Percentiles rank a stretch among this genome's conserved stretches.
Conservation (phyloP, 345 rosid species). For the Raphanus sativus region DNA sequence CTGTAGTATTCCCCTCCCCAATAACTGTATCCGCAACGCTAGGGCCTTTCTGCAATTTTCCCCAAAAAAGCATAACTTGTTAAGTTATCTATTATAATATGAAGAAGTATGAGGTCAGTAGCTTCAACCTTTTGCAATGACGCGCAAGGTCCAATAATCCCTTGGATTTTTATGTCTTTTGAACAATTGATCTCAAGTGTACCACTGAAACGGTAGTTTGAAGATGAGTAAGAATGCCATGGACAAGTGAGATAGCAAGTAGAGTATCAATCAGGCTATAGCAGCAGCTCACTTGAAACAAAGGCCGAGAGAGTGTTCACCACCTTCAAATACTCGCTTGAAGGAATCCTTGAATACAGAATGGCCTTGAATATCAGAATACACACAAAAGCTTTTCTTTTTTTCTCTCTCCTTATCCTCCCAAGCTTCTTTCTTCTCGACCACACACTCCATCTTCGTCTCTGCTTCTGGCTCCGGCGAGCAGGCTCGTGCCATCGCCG, state of each 20-base stretch:
- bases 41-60: slow-evolving; percentile 84
- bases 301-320: slow-evolving; percentile 92
- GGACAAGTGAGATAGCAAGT: slow-evolving; percentile 15
- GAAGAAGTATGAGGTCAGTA: not conserved
- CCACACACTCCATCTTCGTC: too few relatives aligned
- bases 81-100: not conserved
- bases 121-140: slow-evolving; percentile 82
- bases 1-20: slow-evolving; percentile 88
- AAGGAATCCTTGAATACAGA: slow-evolving; percentile 94
- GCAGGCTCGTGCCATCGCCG: too few relatives aligned
- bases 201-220: slow-evolving; percentile 56
- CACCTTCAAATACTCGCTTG: slow-evolving; percentile 82
- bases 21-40: slow-evolving; percentile 73
- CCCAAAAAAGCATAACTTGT: slow-evolving; percentile 29
- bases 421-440: too few relatives aligned
- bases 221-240: not conserved
- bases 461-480: too few relatives aligned
- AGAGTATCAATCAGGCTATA: not conserved
- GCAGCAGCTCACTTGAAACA: slow-evolving; percentile 73
- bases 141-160: slow-evolving; percentile 91
- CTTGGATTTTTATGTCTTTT: slow-evolving; percentile 92
- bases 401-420: too few relatives aligned
- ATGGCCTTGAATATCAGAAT: too few relatives aligned
- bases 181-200: slow-evolving; percentile 81
- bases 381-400: too few relatives aligned